Evolutionary conservation across 257 asterid species (phyloP).

Genomic region (Schizonepeta tenuifolia): DNA sequence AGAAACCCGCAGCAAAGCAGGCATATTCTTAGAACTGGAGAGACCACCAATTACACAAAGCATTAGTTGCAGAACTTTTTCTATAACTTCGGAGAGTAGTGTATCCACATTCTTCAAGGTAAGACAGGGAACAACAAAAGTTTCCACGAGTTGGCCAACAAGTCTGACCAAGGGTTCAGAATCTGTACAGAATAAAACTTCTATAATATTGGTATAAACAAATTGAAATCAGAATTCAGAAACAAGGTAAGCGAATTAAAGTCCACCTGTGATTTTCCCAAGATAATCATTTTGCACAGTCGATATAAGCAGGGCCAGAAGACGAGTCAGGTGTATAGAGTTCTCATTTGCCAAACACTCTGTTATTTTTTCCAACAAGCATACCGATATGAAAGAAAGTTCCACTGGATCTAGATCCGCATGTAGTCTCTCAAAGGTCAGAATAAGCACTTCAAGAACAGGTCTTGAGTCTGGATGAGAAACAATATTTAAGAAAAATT

Average conservation of each 20-base stretch:
- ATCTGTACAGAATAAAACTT: conserved; percentile 49
- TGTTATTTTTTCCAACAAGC: conserved; percentile 55
- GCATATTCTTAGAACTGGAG: conserved; percentile 44
- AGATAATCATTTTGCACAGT: conserved; percentile 51
- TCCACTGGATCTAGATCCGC: conserved; percentile 61
- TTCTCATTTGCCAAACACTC: conserved; percentile 47
- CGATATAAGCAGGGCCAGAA: conserved; percentile 66
- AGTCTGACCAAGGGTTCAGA: conserved; percentile 52
- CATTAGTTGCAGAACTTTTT: conserved; percentile 61
- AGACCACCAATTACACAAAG: conserved; percentile 66
- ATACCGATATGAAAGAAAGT: conserved; percentile 53
- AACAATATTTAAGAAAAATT: conserved; percentile 26
- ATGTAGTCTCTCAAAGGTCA: conserved; percentile 64
- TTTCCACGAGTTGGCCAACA: conserved; percentile 58
- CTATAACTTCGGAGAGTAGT: conserved; percentile 44
- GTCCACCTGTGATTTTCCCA: conserved; percentile 68
- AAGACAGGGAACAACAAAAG: conserved; percentile 48
- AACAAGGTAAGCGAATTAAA: conserved; percentile 16
- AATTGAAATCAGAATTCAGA: conserved; percentile 20
- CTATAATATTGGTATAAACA: conserved; percentile 28
- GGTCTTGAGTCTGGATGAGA: conserved; percentile 53
- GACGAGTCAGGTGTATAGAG: conserved; percentile 52
- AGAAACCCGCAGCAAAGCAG: conserved; percentile 47
- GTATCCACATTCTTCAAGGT: conserved; percentile 43
- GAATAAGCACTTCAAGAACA: conserved; percentile 62